Percentiles rank a stretch among this genome's conserved stretches.
Evolutionary conservation across 2,329 filamentous ascomycete genomes (phyloP).

Genomic region (Leptosphaerulina australis): DNA sequence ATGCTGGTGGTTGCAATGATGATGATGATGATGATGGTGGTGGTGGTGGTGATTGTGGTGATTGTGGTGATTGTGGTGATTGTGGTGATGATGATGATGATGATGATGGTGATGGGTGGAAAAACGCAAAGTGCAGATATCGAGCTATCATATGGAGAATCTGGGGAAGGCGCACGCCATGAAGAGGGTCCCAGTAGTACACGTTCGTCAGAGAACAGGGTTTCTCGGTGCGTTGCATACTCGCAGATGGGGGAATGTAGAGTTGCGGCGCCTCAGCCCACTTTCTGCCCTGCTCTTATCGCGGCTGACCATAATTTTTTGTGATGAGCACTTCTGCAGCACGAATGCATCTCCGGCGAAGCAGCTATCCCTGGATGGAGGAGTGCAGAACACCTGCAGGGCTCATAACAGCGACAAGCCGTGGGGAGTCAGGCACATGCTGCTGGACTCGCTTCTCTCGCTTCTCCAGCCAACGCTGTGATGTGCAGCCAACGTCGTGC

Average conservation of each 20-base stretch:
- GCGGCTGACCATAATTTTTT: constrained; percentile 13
- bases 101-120: background rate
- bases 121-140: constrained; percentile 6
- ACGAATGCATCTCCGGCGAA: background rate
- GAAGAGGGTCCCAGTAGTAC: constrained; percentile 10
- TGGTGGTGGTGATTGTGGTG: background rate
- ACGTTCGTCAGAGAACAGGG: constrained; percentile 8
- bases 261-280: constrained; percentile 5
- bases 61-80: background rate
- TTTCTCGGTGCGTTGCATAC: background rate
- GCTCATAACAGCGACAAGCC: constrained; percentile 6
- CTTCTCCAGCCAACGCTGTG: background rate
- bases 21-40: background rate
- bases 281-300: constrained; percentile 15
- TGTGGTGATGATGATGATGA: constrained; percentile 3
- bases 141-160: constrained; percentile 5
- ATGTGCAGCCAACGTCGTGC: background rate
- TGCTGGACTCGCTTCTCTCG: background rate
- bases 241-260: constrained; percentile 11
- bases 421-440: constrained; percentile 7
- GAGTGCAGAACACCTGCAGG: constrained; percentile 6
- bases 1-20: too few species aligned
- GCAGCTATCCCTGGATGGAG: background rate
- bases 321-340: constrained; percentile 7
- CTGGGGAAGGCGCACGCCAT: constrained; percentile 10